Evolutionary conservation across 148 eudicot species (phyloP), one percentile per base, ranked within the genome.

Genomic region (Limonium bicolor): DNA sequence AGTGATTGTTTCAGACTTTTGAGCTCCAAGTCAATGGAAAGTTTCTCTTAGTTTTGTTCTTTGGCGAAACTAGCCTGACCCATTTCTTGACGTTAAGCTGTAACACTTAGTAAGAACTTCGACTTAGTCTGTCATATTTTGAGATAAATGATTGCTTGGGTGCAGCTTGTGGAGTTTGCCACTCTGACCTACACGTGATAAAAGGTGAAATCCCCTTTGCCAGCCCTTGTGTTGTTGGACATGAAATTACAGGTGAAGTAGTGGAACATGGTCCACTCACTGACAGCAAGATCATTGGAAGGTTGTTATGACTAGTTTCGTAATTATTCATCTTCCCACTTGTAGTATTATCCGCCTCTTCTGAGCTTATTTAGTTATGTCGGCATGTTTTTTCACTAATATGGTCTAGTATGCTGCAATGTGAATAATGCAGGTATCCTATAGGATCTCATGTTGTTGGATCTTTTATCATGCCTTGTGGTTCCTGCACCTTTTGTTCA

Each of bases 131-230:
- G 19, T 43, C 30, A 43, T 43, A n/a, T 59, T 11, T 43, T 61
- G 46, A 35, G 20, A 52, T 28, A 20, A 28, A 17, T 39, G 13
- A 18, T 28, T 29, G 11, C 28, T 7, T 27, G 16, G 31, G 3
- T 80, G 74, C 78, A 92, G 99, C 99, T 27, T 92, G 99, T 59
- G 99, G 99, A 45, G 95, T 92, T 14, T 92, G 99, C 70, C 99
- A 92, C 64, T 92, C 99, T 27, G 99, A 92, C 58, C 87, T 92
- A 24, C 99, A 92, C 48, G 99, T 92, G 32, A 66, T 92, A 11
- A 92, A 92, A 69, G 99, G 99, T 51, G 99, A 92, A 61, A 64
- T 92, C 57, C 95, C 88, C 8, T 92, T 92, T 64, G 48, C 94
- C 32, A 92, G 80, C 57, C 99, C 99, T 48, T 92, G 99, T 67